Base-by-base conservation (phyloP, 331 rosid genomes). In the Arachis monticola region DNA sequence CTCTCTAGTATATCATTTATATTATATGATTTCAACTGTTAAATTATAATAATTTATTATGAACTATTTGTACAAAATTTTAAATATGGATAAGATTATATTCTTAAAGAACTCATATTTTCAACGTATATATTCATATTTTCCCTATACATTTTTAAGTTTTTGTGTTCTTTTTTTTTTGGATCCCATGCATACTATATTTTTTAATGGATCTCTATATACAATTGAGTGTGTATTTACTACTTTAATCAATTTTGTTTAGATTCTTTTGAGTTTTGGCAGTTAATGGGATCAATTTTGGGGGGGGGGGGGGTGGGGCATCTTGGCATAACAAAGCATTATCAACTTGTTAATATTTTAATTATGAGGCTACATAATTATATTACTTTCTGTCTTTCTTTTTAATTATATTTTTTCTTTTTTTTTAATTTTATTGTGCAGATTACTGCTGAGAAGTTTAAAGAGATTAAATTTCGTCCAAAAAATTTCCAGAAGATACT, bases 401-500 rank as follows among this genome's bases (percentile, higher is more conserved):
- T 44, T 14, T 57, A 52, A 52, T 48, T 31, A 8, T 10, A 5
- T 10, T 60, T 22, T 57, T 8, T 8, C 3, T 58, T 8, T 58
- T 3, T 41, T 41, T 11, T 7, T 17, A 35, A 7, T 0, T 59
- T 72, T 7, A 5, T 55, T 77, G 4, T 81, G 84, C 85, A 92
- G 99, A 79, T 83, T 31, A 78, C 91, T 31, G 61, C 77, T 46
- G 50, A 30, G 30, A 94, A 88, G 75, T 92, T 66, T 75, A 84
- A 52, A 6, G 76, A 60, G 60, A 84, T 94, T 48, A 58, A 5
- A 59, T 22, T 88, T 66, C 85, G 80, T 57, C 97, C 99, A 10
- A 77, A 48, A 38, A 38, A 76, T 64, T 94, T 94, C 82, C 92
- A 86, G 82, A 97, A 94, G 31, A 82, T 94, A 73, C 89, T 94